Evolutionary conservation across 768 basidiomycete genomes (phyloP).

Genomic region (Panellus pusillus): DNA sequence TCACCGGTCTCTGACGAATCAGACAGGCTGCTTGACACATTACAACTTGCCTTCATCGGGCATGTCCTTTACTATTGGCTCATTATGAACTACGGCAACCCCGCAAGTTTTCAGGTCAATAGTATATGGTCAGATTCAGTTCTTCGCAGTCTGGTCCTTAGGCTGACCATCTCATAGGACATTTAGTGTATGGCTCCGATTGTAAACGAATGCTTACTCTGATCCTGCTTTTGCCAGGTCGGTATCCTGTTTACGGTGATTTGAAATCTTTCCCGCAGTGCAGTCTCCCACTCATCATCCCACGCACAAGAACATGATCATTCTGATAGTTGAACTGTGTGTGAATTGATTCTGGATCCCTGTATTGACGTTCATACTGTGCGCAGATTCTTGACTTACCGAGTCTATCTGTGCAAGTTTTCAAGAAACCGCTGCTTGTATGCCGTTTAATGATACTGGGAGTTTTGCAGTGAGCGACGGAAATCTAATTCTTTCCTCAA

Average conservation of each 20-base stretch:
- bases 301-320: neutral
- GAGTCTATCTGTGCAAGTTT: constrained; percentile 1
- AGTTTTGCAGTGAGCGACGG: neutral
- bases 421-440: neutral
- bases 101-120: constrained; percentile 25
- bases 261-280: no score
- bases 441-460: no score
- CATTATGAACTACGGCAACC: constrained; percentile 34
- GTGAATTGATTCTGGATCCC: neutral
- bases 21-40: constrained; percentile 34
- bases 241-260: constrained; percentile 4
- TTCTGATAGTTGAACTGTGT: constrained; percentile 8
- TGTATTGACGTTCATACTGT: neutral
- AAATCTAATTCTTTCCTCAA: neutral
- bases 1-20: neutral
- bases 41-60: constrained; percentile 34
- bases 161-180: neutral
- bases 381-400: constrained; percentile 1
- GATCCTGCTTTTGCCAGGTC: neutral
- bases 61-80: constrained; percentile 38
- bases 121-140: constrained; percentile 23
- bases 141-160: neutral
- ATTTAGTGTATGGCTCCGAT: neutral
- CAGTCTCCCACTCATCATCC: neutral
- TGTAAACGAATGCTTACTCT: no score